Conservation (phyloP, 2,329 filamentous ascomycete species). For the Myriosclerotinia curreyana region DNA sequence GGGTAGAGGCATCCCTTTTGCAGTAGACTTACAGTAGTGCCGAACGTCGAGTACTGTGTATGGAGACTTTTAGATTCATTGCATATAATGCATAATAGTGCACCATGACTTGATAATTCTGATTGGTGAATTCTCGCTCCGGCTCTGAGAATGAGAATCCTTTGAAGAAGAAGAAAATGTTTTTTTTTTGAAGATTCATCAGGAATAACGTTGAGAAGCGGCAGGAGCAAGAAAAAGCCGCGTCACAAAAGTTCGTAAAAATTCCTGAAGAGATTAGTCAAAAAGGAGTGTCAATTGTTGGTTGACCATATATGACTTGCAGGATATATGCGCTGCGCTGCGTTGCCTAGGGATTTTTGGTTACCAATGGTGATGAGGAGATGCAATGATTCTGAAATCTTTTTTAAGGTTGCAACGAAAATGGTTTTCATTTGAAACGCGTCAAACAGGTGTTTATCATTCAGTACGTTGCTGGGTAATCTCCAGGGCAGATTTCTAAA, state of each 20-base stretch:
- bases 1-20: conserved; percentile 4
- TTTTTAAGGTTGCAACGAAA: neutral
- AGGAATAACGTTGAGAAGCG: conserved; percentile 7
- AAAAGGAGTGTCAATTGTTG: conserved; percentile 13
- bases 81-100: conserved; percentile 17
- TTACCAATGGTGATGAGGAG: conserved; percentile 21
- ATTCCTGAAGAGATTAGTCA: neutral
- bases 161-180: neutral
- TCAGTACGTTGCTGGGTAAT: neutral
- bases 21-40: conserved; percentile 17
- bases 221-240: conserved; percentile 13
- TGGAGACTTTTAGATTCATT: neutral
- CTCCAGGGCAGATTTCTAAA: neutral
- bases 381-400: conserved; percentile 16
- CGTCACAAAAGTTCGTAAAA: conserved; percentile 1
- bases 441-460: neutral
- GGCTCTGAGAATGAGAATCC: conserved; percentile 7
- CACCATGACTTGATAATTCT: neutral
- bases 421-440: conserved; percentile 4
- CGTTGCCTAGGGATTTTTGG: conserved; percentile 12
- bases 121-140: conserved; percentile 8
- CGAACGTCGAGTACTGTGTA: conserved; percentile 11
- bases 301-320: conserved; percentile 19
- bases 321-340: conserved; percentile 3
- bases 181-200: neutral